These are phyloP conservation scores for Fusarium sp. DNA, from an alignment of 2,329 filamentous ascomycete species.

Conservation along the genomic window DNA sequence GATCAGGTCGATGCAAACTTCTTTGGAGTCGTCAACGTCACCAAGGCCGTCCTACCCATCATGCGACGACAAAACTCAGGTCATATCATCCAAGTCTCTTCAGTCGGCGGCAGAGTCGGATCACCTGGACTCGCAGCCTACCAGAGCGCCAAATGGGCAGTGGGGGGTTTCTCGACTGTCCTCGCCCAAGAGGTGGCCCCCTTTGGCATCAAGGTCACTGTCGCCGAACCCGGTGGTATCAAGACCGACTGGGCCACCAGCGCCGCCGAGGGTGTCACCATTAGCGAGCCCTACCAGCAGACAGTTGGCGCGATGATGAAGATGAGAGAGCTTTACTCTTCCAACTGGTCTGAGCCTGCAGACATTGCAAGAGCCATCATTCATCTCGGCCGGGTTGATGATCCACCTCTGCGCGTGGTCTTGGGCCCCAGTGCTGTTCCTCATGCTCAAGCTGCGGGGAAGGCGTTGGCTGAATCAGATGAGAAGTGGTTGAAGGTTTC, in stretches of 20 bases:
- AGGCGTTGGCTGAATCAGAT: constrained; percentile 43
- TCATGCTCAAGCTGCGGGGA: constrained; percentile 30
- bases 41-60: constrained; percentile 52
- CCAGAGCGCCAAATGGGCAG: constrained; percentile 53
- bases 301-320: constrained; percentile 47
- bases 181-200: constrained; percentile 49
- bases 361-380: constrained; percentile 45
- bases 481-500: constrained; percentile 43
- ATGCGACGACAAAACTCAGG: constrained; percentile 45
- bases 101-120: constrained; percentile 49
- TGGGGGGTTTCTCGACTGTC: constrained; percentile 51
- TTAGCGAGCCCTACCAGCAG: constrained; percentile 49
- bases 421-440: constrained; percentile 44
- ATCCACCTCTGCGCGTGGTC: constrained; percentile 47
- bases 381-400: constrained; percentile 37
- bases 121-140: constrained; percentile 49
- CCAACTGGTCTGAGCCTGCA: constrained; percentile 20
- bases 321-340: neutral
- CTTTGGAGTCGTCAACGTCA: constrained; percentile 66
- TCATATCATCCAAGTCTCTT: constrained; percentile 54
- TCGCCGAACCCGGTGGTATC: constrained; percentile 54
- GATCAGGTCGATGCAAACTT: constrained; percentile 69
- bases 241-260: constrained; percentile 52
- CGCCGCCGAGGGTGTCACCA: constrained; percentile 38
- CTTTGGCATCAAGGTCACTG: constrained; percentile 52